These are phyloP conservation scores for Cystobasidium ongulense DNA, from an alignment of 768 basidiomycete genomes.

Conservation along the genomic window DNA sequence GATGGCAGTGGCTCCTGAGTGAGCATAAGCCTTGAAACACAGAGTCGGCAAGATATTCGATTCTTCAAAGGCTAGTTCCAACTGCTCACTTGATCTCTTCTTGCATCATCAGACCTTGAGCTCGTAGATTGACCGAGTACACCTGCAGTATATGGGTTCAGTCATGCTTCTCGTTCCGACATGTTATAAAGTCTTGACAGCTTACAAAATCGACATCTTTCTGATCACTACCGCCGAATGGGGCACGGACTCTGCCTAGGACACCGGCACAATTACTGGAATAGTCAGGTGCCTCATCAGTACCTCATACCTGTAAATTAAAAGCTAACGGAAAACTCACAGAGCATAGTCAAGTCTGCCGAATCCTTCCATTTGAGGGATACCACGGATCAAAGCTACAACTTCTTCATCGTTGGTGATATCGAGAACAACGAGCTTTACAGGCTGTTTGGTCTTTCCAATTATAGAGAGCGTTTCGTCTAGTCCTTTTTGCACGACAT, in stretches of 20 bases:
- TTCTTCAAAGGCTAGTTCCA: too few species aligned
- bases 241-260: background rate
- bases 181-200: too few species aligned
- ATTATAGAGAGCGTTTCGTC: background rate
- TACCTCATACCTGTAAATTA: background rate
- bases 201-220: background rate
- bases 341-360: background rate
- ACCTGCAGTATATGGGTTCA: background rate
- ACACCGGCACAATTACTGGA: background rate
- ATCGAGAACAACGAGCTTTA: background rate
- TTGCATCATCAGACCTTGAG: background rate
- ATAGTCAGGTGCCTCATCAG: background rate
- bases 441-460: background rate
- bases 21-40: background rate
- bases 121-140: background rate
- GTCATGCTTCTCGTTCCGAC: background rate
- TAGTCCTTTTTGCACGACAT: background rate
- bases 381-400: background rate
- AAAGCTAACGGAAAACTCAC: background rate
- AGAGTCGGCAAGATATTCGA: background rate
- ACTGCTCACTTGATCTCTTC: constrained; percentile 15
- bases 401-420: background rate
- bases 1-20: background rate
- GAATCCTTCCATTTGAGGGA: background rate
- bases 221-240: background rate